These are phyloP conservation scores for Trichophyton equinum DNA, from an alignment of 2,329 filamentous ascomycete genomes.

Conservation along the genomic window DNA sequence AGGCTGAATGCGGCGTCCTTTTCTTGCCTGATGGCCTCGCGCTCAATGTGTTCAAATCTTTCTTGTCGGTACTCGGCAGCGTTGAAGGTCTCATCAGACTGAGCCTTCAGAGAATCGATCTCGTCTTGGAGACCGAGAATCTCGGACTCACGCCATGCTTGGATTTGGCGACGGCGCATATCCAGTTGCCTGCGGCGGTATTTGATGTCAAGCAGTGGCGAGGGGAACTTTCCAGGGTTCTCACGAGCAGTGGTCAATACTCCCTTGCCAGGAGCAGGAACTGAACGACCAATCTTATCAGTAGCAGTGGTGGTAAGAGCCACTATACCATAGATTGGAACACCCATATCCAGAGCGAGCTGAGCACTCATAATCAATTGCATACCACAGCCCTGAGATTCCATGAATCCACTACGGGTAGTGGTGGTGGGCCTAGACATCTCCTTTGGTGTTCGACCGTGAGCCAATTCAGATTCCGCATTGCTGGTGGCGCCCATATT, in stretches of 20 bases:
- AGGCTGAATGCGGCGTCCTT: conserved; percentile 85
- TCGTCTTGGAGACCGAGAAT: conserved; percentile 87
- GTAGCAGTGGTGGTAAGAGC: conserved; percentile 91
- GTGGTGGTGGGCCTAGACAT: conserved; percentile 98
- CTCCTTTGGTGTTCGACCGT: conserved; percentile 87
- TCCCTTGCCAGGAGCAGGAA: conserved; percentile 92
- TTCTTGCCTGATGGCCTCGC: conserved; percentile 75
- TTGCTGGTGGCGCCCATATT: conserved; percentile 99
- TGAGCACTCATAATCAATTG: conserved; percentile 97
- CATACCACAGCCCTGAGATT: conserved; percentile 95
- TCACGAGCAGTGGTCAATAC: conserved; percentile 92
- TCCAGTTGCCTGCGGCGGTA: conserved; percentile 94
- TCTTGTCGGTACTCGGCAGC: conserved; percentile 78
- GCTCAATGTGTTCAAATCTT: conserved; percentile 74
- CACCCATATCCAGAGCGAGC: conserved; percentile 94
- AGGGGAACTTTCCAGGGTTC: conserved; percentile 80
- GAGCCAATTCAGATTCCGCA: conserved; percentile 87
- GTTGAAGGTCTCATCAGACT: conserved; percentile 56
- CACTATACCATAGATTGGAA: conserved; percentile 90
- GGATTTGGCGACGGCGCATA: conserved; percentile 84
- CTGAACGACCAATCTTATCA: conserved; percentile 97
- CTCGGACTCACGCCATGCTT: conserved; percentile 92
- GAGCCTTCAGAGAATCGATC: conserved; percentile 75
- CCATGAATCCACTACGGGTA: conserved; percentile 96
- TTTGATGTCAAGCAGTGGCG: conserved; percentile 90